Base-by-base conservation (phyloP, 2,329 filamentous ascomycete genomes). In the Aschersonia sp. region DNA sequence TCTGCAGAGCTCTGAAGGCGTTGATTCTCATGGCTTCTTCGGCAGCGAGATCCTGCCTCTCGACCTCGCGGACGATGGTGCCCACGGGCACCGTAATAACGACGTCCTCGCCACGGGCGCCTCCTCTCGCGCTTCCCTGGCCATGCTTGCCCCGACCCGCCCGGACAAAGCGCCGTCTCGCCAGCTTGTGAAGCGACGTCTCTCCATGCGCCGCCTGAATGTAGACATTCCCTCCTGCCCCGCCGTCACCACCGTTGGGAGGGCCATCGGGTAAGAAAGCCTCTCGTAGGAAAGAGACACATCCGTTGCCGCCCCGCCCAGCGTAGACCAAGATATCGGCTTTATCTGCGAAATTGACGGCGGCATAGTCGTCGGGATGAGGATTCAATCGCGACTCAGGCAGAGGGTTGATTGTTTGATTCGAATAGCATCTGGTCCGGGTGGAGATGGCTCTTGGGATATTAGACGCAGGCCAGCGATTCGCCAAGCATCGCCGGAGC, bases 181-280 rank as follows among this genome's bases (percentile, higher is more conserved):
- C 83, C 8, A 98, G 72, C 67, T 96, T 97, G 67, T 97, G 89
- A 51, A 98, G 68, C 47, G 87, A 95, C 0, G 88, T 97, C 65
- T 97, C 85, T 50, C 88, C 87, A 47, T 85, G 81, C 1, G 94
- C 80, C 6, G 92, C 89, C 66, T 97, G 90, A 49, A 98, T 94
- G 63, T 94, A 97, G 54, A 98, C 73, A 57, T 85, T 94, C 40
- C 92, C 92, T 52, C 92, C 92, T 48, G 80, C 84, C 5, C 92
- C 92, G 42, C 92, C 92, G 60, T 98, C 88, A 50, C 92, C 92
- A 45, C 92, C 92, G 63, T 98, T 97, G 8, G 92, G 79, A 9
- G 92, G 92, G 0, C 92, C 92, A 53, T 94, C 82, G 43, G 82
- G 78, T 32, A 96, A 73, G 64, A 85, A 97, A 53, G 90, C 90